phyloP scores from a whole-genome alignment of 805 yeast genomes.

The Danielia reshetovae region DNA sequence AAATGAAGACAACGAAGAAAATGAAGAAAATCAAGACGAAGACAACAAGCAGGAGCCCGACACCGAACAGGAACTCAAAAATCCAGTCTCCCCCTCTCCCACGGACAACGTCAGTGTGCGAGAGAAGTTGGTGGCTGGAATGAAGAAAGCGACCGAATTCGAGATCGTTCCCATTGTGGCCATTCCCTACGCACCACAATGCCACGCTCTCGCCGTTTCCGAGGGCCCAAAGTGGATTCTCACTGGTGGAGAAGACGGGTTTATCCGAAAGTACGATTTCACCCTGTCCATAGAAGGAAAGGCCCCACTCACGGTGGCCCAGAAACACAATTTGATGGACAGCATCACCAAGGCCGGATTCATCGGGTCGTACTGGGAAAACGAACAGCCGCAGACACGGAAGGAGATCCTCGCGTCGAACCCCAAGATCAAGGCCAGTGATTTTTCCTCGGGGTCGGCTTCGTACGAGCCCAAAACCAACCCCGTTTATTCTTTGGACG shows the following conservation, averaged over 20 bases:
- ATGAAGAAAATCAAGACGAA: conserved; percentile 3
- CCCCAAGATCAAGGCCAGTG: conserved; percentile 34
- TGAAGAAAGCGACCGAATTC: conserved; percentile 50
- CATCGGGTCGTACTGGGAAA: conserved; percentile 86
- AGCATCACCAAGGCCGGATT: conserved; percentile 83
- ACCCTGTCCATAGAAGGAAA: conserved; percentile 82
- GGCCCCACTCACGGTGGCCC: conserved; percentile 83
- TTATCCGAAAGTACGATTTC: conserved; percentile 84
- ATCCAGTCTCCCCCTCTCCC: not conserved
- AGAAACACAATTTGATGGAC: conserved; percentile 84
- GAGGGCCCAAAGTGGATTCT: conserved; percentile 82
- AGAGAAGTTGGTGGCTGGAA: conserved; percentile 35
- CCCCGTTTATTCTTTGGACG: conserved; percentile 86
- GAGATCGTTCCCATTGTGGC: conserved; percentile 86
- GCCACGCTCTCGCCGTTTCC: conserved; percentile 73
- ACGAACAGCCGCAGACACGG: conserved; percentile 75
- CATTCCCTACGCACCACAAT: conserved; percentile 73
- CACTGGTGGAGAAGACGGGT: conserved; percentile 96
- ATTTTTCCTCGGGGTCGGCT: conserved; percentile 34
- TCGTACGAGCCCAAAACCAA: conserved; percentile 60
- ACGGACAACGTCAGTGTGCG: conserved; percentile 6
- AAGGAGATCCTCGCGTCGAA: conserved; percentile 36
- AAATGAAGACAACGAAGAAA: conserved; percentile 4
- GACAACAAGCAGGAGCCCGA: not conserved
- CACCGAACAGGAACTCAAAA: not conserved